Percentiles rank a stretch among this genome's conserved stretches.
phyloP scores from a whole-genome alignment of 2,329 filamentous ascomycete species.

The Phialophora macrospora region DNA sequence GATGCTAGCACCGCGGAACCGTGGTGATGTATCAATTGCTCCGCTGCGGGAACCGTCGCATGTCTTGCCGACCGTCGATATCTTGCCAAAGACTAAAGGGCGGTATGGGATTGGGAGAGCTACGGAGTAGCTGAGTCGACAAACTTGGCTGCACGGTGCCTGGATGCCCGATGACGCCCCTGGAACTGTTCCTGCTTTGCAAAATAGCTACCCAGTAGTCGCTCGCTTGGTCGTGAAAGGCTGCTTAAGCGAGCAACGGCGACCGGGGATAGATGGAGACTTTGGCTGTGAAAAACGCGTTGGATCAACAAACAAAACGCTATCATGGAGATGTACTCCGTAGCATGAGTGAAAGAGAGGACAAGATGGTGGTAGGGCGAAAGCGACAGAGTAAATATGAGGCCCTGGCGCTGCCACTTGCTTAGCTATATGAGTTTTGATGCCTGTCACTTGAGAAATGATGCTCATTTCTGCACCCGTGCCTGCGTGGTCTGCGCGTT shows the following conservation, averaged over 20 bases:
- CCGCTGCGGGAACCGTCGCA: constrained; percentile 14
- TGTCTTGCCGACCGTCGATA: constrained; percentile 11
- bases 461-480: constrained; percentile 16
- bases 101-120: background rate
- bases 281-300: background rate
- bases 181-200: background rate
- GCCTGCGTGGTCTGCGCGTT: constrained; percentile 14
- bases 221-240: constrained; percentile 13
- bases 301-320: background rate
- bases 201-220: constrained; percentile 6
- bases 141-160: background rate
- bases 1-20: background rate
- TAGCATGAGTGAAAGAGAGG: constrained; percentile 2
- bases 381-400: constrained; percentile 1
- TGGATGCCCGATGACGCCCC: background rate
- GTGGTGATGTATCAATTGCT: constrained; percentile 10
- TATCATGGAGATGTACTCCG: background rate
- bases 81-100: background rate
- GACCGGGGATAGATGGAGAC: constrained; percentile 3
- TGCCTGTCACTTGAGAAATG: constrained; percentile 25
- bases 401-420: constrained; percentile 3
- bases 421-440: constrained; percentile 17
- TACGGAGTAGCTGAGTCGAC: background rate
- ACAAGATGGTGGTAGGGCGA: background rate
- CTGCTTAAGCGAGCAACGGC: constrained; percentile 4